Conservation (phyloP, 208 protist genomes). For the Paratrypanosoma confusum region DNA sequence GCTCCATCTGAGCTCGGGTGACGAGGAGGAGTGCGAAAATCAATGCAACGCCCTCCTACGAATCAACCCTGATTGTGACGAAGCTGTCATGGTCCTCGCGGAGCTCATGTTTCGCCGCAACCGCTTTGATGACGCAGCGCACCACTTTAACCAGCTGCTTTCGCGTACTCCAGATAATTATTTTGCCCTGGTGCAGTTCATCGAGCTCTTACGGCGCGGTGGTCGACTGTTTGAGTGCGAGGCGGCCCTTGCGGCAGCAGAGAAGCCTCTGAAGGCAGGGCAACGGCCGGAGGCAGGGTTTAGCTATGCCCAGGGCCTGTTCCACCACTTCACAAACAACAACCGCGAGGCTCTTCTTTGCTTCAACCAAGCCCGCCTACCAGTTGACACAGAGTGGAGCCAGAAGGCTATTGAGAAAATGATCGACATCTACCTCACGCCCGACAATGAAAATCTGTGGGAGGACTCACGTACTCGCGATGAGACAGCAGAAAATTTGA, state of each 20-base stretch:
- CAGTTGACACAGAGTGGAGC: conserved; percentile 77
- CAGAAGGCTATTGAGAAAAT: conserved; percentile 74
- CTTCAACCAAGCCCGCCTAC: conserved; percentile 82
- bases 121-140: conserved; percentile 74
- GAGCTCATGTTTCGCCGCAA: conserved; percentile 82
- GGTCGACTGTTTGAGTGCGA: conserved; percentile 64
- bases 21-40: conserved; percentile 82
- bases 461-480: conserved; percentile 26
- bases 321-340: conserved; percentile 56
- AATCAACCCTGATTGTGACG: conserved; percentile 73
- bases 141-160: conserved; percentile 83
- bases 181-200: conserved; percentile 79
- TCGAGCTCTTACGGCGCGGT: conserved; percentile 68
- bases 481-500: conserved; percentile 62
- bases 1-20: conserved; percentile 56
- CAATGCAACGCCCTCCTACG: conserved; percentile 81
- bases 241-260: conserved; percentile 22
- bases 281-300: conserved; percentile 59
- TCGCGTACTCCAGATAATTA: conserved; percentile 79
- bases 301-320: conserved; percentile 79
- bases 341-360: conserved; percentile 76
- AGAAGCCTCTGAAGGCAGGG: conserved; percentile 15
- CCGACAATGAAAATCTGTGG: conserved; percentile 73
- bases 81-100: conserved; percentile 87
- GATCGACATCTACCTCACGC: conserved; percentile 92